Conservation (phyloP, 1,284 basidiomycete genomes). For the Puccinia polysora region DNA sequence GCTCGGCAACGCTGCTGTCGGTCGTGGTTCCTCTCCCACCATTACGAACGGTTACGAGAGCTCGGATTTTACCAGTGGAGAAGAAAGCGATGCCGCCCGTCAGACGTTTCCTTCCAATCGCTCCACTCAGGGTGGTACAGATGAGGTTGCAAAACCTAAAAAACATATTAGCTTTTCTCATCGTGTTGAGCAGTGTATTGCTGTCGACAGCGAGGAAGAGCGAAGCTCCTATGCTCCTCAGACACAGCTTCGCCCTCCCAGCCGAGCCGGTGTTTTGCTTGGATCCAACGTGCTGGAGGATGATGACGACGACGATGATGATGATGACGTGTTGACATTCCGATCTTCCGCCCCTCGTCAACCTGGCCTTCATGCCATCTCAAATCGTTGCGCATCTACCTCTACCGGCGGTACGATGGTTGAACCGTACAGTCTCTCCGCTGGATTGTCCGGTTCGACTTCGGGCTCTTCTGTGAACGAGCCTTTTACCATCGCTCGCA, state of each 20-base stretch:
- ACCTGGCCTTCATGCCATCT: slow-evolving; percentile 40
- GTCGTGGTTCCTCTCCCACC: slow-evolving; percentile 45
- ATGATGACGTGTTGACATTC: slow-evolving; percentile 62
- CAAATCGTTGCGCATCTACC: slow-evolving; percentile 34
- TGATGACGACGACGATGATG: slow-evolving; percentile 58
- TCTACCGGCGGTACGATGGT: slow-evolving; percentile 26
- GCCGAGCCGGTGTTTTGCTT: not conserved
- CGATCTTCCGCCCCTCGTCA: slow-evolving; percentile 46
- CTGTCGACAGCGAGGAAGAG: slow-evolving; percentile 62
- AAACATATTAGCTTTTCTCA: slow-evolving; percentile 95
- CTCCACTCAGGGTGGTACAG: slow-evolving; percentile 32
- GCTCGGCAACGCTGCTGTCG: slow-evolving; percentile 34
- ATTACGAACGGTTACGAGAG: slow-evolving; percentile 45
- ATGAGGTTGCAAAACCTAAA: slow-evolving; percentile 51
- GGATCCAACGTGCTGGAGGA: slow-evolving; percentile 47
- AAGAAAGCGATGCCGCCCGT: slow-evolving; percentile 46
- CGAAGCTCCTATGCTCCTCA: slow-evolving; percentile 25
- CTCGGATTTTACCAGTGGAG: slow-evolving; percentile 49
- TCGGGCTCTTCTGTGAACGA: slow-evolving; percentile 54
- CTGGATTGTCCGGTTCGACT: slow-evolving; percentile 49
- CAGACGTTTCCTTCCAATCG: slow-evolving; percentile 50
- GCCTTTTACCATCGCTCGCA: slow-evolving; percentile 83
- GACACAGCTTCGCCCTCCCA: not conserved
- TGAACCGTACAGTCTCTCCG: slow-evolving; percentile 58
- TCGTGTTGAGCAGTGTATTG: slow-evolving; percentile 94